Evolutionary conservation across 495 filamentous ascomycete species (phyloP).

Genomic region (Penicillium coprophilum): DNA sequence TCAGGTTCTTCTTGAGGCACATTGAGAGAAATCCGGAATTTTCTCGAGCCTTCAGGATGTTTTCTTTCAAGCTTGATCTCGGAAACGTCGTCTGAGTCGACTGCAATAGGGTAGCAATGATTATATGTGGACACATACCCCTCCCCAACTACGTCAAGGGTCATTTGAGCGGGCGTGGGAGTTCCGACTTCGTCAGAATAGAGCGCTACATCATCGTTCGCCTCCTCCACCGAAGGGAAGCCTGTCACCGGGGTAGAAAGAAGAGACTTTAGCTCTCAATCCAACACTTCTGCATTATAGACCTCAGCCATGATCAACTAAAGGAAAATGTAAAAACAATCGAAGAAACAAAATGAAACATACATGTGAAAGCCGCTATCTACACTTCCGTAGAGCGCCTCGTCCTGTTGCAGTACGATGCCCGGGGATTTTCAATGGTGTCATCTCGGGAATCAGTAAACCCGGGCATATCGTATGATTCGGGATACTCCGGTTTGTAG

Average conservation of each 20-base stretch:
- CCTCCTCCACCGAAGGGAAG: background rate
- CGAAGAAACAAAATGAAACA: background rate
- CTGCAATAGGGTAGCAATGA: too few relatives aligned
- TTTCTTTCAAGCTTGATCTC: background rate
- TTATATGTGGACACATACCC: background rate
- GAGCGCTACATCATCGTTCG: background rate
- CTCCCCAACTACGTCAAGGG: background rate
- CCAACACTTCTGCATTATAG: slow-evolving; percentile 5
- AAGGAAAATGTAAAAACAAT: background rate
- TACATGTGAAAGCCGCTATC: slow-evolving; percentile 7
- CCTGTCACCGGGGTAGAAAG: background rate
- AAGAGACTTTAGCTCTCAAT: background rate
- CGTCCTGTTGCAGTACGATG: background rate
- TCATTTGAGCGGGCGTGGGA: background rate
- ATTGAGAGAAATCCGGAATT: background rate
- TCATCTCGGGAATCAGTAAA: background rate
- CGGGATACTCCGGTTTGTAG: background rate
- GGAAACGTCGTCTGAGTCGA: background rate
- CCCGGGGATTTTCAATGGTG: background rate
- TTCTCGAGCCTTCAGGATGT: background rate
- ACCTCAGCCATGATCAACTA: too few relatives aligned
- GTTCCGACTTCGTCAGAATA: background rate
- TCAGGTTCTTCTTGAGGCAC: background rate
- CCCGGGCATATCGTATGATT: background rate
- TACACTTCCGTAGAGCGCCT: background rate